Percentiles rank a stretch among this genome's conserved stretches.
These are phyloP conservation scores for Penicillium sp. DNA, from an alignment of 2,329 filamentous ascomycete genomes.

Conservation along the genomic window DNA sequence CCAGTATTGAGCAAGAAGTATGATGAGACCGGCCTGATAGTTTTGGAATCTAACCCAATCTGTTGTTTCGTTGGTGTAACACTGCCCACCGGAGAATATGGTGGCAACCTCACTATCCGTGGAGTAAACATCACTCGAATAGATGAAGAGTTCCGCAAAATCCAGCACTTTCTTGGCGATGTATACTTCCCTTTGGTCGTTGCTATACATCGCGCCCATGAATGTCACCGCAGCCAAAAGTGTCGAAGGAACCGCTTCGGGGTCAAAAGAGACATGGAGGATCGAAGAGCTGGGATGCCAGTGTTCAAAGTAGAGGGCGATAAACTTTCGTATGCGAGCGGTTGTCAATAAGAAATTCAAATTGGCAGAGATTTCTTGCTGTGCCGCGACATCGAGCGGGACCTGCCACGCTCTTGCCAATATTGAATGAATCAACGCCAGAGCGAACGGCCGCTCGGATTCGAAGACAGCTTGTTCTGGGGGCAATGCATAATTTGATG, in stretches of 20 bases:
- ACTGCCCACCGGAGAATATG: slow-evolving; percentile 30
- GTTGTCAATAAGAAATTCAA: slow-evolving; percentile 45
- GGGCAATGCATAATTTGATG: slow-evolving; percentile 20
- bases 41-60: slow-evolving; percentile 43
- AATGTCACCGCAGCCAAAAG: slow-evolving; percentile 45
- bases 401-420: slow-evolving; percentile 41
- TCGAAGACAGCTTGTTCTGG: slow-evolving; percentile 32
- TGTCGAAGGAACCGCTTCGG: slow-evolving; percentile 37
- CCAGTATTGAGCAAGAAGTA: slow-evolving; percentile 48
- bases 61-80: slow-evolving; percentile 22
- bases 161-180: slow-evolving; percentile 45
- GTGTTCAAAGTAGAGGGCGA: slow-evolving; percentile 46
- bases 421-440: slow-evolving; percentile 44
- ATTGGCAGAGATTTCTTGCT: slow-evolving; percentile 42
- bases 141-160: slow-evolving; percentile 47
- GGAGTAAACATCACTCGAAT: slow-evolving; percentile 45
- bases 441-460: slow-evolving; percentile 40
- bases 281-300: slow-evolving; percentile 51
- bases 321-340: slow-evolving; percentile 44
- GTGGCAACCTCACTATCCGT: slow-evolving; percentile 42
- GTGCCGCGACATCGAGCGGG: slow-evolving; percentile 39
- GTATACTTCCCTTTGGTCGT: slow-evolving; percentile 39
- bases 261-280: slow-evolving; percentile 46
- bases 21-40: slow-evolving; percentile 47
- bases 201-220: slow-evolving; percentile 50